Percentiles rank a stretch among this genome's conserved stretches.
These are phyloP conservation scores for Microdochium nivale DNA, from an alignment of 2,329 filamentous ascomycete genomes.

Conservation along the genomic window DNA sequence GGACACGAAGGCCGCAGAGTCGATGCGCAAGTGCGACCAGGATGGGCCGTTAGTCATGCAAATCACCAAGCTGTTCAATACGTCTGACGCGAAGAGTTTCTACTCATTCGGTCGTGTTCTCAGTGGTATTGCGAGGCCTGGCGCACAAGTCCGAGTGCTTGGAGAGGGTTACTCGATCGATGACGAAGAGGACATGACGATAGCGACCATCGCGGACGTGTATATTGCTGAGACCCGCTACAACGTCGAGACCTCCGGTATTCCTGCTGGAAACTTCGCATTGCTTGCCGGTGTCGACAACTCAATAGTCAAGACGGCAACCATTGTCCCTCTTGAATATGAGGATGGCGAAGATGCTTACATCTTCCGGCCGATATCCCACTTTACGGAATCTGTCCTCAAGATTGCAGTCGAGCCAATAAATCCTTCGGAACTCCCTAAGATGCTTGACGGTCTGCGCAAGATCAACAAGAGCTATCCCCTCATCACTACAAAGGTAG, in stretches of 20 bases:
- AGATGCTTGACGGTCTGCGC: constrained; percentile 94
- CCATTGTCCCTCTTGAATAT: constrained; percentile 70
- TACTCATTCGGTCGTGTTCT: constrained; percentile 84
- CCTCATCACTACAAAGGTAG: constrained; percentile 90
- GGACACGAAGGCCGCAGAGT: constrained; percentile 69
- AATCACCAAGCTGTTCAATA: constrained; percentile 88
- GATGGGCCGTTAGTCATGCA: constrained; percentile 90
- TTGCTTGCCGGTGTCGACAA: constrained; percentile 92
- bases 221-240: constrained; percentile 91
- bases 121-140: constrained; percentile 80
- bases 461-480: constrained; percentile 99
- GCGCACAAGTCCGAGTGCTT: constrained; percentile 78
- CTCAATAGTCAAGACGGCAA: constrained; percentile 96
- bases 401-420: constrained; percentile 98
- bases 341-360: constrained; percentile 87
- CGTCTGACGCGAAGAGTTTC: constrained; percentile 83
- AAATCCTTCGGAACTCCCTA: constrained; percentile 93
- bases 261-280: constrained; percentile 90
- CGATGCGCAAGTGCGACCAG: constrained; percentile 77
- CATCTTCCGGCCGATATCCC: constrained; percentile 86
- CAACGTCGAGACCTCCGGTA: constrained; percentile 81
- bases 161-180: constrained; percentile 94
- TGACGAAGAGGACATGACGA: constrained; percentile 94
- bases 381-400: constrained; percentile 96
- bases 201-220: constrained; percentile 74